Base-by-base conservation (phyloP, 2,329 filamentous ascomycete genomes). In the Aspergillus unguis region DNA sequence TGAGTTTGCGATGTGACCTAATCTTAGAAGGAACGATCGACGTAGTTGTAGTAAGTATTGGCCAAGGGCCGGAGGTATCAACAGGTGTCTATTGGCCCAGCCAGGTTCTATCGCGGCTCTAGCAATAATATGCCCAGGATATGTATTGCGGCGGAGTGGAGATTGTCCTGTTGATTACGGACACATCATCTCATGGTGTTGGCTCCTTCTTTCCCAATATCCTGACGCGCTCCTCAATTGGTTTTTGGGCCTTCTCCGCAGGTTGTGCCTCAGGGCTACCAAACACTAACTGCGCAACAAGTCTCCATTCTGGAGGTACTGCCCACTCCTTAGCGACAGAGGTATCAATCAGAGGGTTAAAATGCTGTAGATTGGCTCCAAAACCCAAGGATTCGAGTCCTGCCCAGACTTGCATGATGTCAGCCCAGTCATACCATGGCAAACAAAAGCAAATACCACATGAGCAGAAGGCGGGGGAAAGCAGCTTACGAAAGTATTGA, bases 321-420 rank as follows among this genome's bases (percentile, higher is more conserved):
- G 80, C 80, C 87, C 89, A 96, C 62, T 83, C 76, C 57, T 77
- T 77, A 41, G 80, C 75, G 48, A 91, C 86, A 75, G 85, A 83
- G 59, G 80, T 78, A 74, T 95, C 87, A 62, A 95, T 83, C 53
- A 96, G 73, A 23, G 90, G 90, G 81, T 90, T 94, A 80, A 95
- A 95, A 78, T 96, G 91, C 80, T 96, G 91, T 48, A 96, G 80
- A 80, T 92, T 95, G 69, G 86, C 88, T 60, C 90, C 90, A 52
- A 95, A 82, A 29, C 91, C 90, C 70, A 94, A 90, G 55, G 85
- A 80, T 75, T 92, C 88, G 52, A 96, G 83, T 3, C 86, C 88
- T 17, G 85, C 86, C 91, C 91, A 96, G 61, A 90, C 72, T 73
- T 44, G 17, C 35, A 48, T 28, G 10, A 40, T 31, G 28, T 35